These are phyloP conservation scores for Dothistroma septosporum DNA, from an alignment of 2,329 filamentous ascomycete species.

Conservation along the genomic window DNA sequence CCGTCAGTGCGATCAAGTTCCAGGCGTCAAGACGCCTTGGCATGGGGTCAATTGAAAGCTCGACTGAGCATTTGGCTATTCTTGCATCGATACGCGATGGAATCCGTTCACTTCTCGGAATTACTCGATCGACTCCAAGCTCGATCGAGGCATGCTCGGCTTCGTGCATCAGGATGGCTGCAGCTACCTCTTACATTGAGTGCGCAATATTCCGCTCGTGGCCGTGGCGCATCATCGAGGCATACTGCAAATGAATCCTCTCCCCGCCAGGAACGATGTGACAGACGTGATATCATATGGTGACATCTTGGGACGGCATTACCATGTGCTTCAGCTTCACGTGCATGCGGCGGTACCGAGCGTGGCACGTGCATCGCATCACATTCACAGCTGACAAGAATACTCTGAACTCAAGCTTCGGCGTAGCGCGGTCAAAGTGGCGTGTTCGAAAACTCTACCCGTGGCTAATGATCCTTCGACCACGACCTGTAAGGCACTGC, in stretches of 20 bases:
- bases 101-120: neutral
- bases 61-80: neutral
- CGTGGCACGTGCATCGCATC: no score
- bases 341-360: neutral
- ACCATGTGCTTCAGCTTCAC: neutral
- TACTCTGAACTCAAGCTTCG: neutral
- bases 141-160: no score
- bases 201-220: no score
- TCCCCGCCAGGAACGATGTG: no score
- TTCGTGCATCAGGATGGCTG: no score
- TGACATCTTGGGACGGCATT: no score
- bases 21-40: neutral
- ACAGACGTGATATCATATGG: no score
- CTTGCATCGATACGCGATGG: neutral
- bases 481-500: neutral
- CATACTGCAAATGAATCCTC: no score
- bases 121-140: neutral
- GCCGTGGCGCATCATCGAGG: no score
- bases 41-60: neutral
- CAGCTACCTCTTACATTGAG: no score
- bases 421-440: neutral
- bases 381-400: neutral
- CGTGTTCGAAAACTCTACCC: neutral
- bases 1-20: neutral
- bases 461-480: slow-evolving; percentile 1